Conservation (phyloP, 2,329 filamentous ascomycete genomes). For the Nectriaceae sp. region DNA sequence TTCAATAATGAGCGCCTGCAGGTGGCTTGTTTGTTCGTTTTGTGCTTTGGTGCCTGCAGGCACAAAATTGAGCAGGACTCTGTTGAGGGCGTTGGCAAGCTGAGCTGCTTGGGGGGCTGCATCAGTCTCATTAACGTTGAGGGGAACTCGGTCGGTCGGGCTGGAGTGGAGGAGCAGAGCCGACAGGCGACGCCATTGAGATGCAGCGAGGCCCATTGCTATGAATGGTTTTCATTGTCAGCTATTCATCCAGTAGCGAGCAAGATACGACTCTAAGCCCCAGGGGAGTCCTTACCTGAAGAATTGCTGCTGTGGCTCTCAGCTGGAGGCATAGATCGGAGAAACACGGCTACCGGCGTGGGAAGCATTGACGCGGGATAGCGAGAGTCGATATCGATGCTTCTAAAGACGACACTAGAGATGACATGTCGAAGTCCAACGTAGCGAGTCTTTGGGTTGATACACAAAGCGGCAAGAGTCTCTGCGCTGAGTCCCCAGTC, state of each 20-base stretch:
- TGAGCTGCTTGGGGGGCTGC: conserved; percentile 32
- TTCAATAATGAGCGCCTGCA: conserved; percentile 42
- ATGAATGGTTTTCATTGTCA: neutral
- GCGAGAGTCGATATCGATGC: conserved; percentile 31
- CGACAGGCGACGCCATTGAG: conserved; percentile 45
- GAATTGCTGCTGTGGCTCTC: conserved; percentile 25
- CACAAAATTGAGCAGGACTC: conserved; percentile 37
- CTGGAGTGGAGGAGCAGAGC: conserved; percentile 43
- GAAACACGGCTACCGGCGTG: conserved; percentile 30
- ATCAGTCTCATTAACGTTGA: conserved; percentile 31
- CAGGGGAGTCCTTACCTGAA: conserved; percentile 36
- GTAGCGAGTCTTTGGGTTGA: conserved; percentile 34
- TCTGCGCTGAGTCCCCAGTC: conserved; percentile 10
- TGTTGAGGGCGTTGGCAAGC: conserved; percentile 36
- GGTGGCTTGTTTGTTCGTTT: conserved; percentile 38
- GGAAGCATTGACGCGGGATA: conserved; percentile 40
- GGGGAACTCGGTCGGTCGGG: conserved; percentile 37
- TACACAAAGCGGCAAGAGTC: conserved; percentile 30
- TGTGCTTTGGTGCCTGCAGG: conserved; percentile 22
- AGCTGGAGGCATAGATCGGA: conserved; percentile 29
- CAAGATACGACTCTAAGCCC: too few relatives aligned
- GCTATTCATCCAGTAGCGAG: too few relatives aligned
- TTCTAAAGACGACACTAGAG: conserved; percentile 36
- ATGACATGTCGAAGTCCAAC: conserved; percentile 41
- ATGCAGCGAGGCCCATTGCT: conserved; percentile 35